phyloP scores from a whole-genome alignment of 2,329 filamentous ascomycete genomes.

The Corynespora cassiicola region DNA sequence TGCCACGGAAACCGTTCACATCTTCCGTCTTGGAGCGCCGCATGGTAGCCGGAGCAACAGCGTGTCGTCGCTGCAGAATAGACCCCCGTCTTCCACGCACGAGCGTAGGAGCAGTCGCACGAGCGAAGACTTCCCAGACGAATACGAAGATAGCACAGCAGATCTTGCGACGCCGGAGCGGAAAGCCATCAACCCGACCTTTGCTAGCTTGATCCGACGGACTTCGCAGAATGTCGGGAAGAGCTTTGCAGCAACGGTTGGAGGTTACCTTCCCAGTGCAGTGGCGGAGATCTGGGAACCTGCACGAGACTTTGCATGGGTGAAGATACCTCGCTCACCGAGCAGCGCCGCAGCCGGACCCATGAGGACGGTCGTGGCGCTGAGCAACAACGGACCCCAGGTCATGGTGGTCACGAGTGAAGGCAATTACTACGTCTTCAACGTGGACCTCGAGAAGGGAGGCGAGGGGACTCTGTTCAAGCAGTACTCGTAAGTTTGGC shows the following conservation, averaged over 20 bases:
- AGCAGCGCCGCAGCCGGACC: slow-evolving; percentile 55
- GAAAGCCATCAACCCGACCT: slow-evolving; percentile 69
- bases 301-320: slow-evolving; percentile 91
- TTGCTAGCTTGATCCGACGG: slow-evolving; percentile 89
- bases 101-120: slow-evolving; percentile 53
- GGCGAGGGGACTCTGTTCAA: slow-evolving; percentile 91
- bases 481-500: slow-evolving; percentile 81
- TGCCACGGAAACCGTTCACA: slow-evolving; percentile 93
- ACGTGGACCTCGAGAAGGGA: slow-evolving; percentile 91
- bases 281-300: slow-evolving; percentile 99
- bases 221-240: slow-evolving; percentile 94
- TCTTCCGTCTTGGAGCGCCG: slow-evolving; percentile 74
- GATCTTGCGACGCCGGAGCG: slow-evolving; percentile 38
- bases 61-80: slow-evolving; percentile 31
- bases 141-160: slow-evolving; percentile 49
- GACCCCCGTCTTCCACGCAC: slow-evolving; percentile 31
- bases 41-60: slow-evolving; percentile 43
- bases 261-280: slow-evolving; percentile 89
- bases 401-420: slow-evolving; percentile 99
- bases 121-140: slow-evolving; percentile 46
- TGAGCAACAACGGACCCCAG: slow-evolving; percentile 92
- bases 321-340: slow-evolving; percentile 78
- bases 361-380: slow-evolving; percentile 90
- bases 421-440: slow-evolving; percentile 93
- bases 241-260: slow-evolving; percentile 85